A percentile compares a stretch with the other conserved stretches of the same genome.
phyloP scores from a whole-genome alignment of 225 moss, liverwort and hornwort genomes.

The Marchantia polymorpha region DNA sequence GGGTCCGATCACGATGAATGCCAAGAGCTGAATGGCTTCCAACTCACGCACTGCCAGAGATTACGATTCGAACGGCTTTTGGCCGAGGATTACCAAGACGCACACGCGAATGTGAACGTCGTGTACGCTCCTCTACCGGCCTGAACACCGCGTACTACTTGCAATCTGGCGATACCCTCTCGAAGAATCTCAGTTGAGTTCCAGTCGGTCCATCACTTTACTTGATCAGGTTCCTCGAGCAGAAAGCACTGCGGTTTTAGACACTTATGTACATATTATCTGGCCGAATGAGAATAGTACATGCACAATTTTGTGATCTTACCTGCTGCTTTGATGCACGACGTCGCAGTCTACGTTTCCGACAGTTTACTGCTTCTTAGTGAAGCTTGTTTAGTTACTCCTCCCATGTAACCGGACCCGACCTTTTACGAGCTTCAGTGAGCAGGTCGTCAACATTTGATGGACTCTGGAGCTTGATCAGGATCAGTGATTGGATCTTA shows the following conservation, averaged over 20 bases:
- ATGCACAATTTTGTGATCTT: background rate
- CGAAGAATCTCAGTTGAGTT: background rate
- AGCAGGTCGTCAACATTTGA: background rate
- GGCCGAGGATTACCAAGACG: background rate
- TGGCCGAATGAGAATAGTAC: background rate
- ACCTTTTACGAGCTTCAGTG: background rate
- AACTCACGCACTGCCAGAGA: conserved; percentile 2
- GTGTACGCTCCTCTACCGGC: background rate
- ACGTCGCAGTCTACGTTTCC: background rate
- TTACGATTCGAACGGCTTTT: background rate
- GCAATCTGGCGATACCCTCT: background rate
- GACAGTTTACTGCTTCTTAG: background rate
- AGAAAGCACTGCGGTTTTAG: background rate
- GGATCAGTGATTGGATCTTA: background rate
- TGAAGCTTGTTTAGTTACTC: background rate
- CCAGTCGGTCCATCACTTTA: background rate
- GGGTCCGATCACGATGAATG: background rate
- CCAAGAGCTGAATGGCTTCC: background rate
- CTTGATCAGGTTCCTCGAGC: background rate
- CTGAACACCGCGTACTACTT: background rate
- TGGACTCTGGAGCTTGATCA: conserved; percentile 4
- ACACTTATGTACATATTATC: background rate
- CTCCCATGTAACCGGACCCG: background rate
- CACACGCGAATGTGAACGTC: background rate
- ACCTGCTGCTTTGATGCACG: background rate